Base-by-base conservation (phyloP, 2,329 filamentous ascomycete genomes). In the Ceratocystis smalleyi region DNA sequence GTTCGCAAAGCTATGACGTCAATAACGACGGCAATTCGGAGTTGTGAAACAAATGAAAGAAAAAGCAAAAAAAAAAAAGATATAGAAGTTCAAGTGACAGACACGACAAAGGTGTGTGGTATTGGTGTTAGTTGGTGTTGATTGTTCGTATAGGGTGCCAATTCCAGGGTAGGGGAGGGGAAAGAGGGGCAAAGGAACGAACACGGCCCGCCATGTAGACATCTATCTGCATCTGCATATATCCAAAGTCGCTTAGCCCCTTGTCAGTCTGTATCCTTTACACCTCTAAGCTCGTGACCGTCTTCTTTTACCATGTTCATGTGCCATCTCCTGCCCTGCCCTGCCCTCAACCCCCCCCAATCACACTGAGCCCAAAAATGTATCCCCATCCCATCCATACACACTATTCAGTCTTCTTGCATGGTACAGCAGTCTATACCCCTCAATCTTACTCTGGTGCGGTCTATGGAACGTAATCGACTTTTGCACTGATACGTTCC, bases 91-190 rank as follows among this genome's bases (percentile, higher is more conserved):
- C 12, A 40, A 40, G 35, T 40, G 35, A 40, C 10, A 10, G 12
- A 40, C 35, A 5, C 12, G 35, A 5, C 4, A 10, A 4, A 12
- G 8, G 12, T 40, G 0, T 40, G 10, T 40, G 12, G 12, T 40
- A 40, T 12, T 15, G 35, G 35, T 12, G 3, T 40, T 40, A 1
- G 35, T 49, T 8, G 45, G n/a, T 19, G 47, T 49, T 40, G 35
- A 40, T 12, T 40, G 35, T 15, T 40, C 19, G 47, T 24, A 49
- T 49, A 24, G 2, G 10, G 35, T 15, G 3, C 47, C 47, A 15
- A 12, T 49, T 8, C 19, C 6, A 49, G 75, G 75, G 57, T 71
- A 84, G 75, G 76, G 83, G 82, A 89, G 69, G 91, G 87, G 87
- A 86, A 89, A 70, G 87, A 90, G 69, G 87, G 8, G 15, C 1